A percentile compares a stretch with the other conserved stretches of the same genome.
These are phyloP conservation scores for Letharia lupina DNA, from an alignment of 495 filamentous ascomycete species.

Conservation along the genomic window DNA sequence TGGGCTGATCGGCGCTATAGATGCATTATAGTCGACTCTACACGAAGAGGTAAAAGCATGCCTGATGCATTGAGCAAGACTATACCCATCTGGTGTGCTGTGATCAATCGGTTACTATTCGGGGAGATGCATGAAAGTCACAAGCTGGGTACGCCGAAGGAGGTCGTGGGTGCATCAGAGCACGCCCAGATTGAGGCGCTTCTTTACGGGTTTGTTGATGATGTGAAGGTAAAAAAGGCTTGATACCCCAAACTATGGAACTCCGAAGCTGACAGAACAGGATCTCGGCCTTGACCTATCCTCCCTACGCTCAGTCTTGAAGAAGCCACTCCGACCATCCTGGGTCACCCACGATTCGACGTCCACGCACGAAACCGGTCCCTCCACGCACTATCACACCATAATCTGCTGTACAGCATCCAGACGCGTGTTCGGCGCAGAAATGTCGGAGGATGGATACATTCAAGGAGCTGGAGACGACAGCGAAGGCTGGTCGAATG, in stretches of 20 bases:
- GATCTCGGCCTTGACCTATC: conserved; percentile 43
- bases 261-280: conserved; percentile 23
- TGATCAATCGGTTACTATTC: conserved; percentile 75
- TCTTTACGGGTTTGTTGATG: conserved; percentile 56
- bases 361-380: conserved; percentile 18
- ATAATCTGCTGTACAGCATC: conserved; percentile 80
- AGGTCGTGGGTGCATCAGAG: conserved; percentile 63
- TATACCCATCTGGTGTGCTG: conserved; percentile 83
- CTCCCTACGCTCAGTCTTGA: conserved; percentile 31
- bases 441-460: conserved; percentile 65
- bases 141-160: conserved; percentile 54
- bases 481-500: conserved; percentile 78
- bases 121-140: conserved; percentile 43
- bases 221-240: conserved; percentile 43
- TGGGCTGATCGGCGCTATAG: conserved; percentile 32
- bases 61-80: conserved; percentile 92
- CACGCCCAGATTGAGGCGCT: conserved; percentile 65
- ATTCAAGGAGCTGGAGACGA: conserved; percentile 94
- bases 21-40: conserved; percentile 93
- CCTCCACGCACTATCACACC: conserved; percentile 42
- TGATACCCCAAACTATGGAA: not conserved
- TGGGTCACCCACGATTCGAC: conserved; percentile 50
- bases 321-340: conserved; percentile 52
- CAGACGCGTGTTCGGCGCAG: conserved; percentile 52
- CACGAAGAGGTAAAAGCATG: conserved; percentile 85